phyloP scores from a whole-genome alignment of 257 asterid genomes.

The Nicotiana undulata region DNA sequence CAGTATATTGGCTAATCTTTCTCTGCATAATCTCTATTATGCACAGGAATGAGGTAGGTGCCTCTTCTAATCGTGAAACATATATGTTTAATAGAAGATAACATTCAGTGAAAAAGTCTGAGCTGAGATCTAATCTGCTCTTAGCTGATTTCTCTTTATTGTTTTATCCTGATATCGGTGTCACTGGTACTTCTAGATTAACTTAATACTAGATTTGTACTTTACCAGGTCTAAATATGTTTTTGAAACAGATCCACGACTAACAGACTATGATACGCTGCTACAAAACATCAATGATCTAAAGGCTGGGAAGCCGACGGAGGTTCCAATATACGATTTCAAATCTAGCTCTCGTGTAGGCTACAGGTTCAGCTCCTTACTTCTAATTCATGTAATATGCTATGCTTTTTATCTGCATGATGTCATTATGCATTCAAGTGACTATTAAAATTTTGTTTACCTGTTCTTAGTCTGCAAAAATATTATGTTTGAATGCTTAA shows the following conservation, averaged over 20 bases:
- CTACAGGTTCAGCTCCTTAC: slow-evolving; percentile 54
- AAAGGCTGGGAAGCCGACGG: slow-evolving; percentile 63
- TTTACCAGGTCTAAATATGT: slow-evolving; percentile 6
- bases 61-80: not conserved
- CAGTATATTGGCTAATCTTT: not conserved
- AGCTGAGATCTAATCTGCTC: not conserved
- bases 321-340: slow-evolving; percentile 94
- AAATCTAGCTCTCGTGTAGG: slow-evolving; percentile 94
- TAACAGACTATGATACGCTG: slow-evolving; percentile 94
- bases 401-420: not conserved
- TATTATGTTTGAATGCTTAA: not conserved
- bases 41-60: not conserved
- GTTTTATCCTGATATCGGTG: not conserved
- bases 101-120: not conserved
- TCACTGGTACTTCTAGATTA: not conserved
- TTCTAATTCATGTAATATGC: not conserved
- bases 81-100: not conserved
- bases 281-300: slow-evolving; percentile 79
- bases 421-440: not conserved
- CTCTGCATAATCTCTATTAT: not conserved
- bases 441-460: not conserved
- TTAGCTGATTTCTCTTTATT: not conserved
- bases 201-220: not conserved
- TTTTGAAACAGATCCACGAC: slow-evolving; percentile 72
- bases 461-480: not conserved